Evolutionary conservation across 345 rosid genomes (phyloP).

Genomic region (Corymbia maculata): DNA sequence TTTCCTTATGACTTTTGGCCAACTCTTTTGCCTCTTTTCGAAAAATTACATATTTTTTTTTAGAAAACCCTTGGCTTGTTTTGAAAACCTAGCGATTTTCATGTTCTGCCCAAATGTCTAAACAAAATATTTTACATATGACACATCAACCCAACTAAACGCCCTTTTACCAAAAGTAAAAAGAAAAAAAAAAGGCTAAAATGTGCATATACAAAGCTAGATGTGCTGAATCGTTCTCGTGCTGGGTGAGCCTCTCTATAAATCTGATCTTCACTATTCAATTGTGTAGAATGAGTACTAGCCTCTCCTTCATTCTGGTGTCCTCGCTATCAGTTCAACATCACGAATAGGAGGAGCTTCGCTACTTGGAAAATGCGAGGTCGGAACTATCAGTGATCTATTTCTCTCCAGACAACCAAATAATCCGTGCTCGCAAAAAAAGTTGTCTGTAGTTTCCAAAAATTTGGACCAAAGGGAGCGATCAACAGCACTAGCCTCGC

Average conservation of each 20-base stretch:
- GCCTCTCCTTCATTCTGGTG: neutral
- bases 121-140: neutral
- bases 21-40: neutral
- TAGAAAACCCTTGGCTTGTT: neutral
- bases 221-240: neutral
- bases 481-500: neutral
- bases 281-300: neutral
- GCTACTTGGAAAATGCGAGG: neutral
- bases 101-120: neutral
- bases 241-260: neutral
- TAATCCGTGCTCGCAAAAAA: neutral
- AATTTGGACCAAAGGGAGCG: neutral
- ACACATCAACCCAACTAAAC: neutral
- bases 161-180: neutral
- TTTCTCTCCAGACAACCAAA: neutral
- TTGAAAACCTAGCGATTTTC: neutral
- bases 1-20: neutral
- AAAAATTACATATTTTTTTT: neutral
- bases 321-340: neutral
- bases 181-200: neutral
- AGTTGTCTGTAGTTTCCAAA: neutral
- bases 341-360: neutral
- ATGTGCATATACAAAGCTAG: neutral
- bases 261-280: neutral
- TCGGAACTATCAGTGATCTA: fast-evolving